phyloP scores from a whole-genome alignment of 2,329 filamentous ascomycete species.

The Drechslerella dactyloides region DNA sequence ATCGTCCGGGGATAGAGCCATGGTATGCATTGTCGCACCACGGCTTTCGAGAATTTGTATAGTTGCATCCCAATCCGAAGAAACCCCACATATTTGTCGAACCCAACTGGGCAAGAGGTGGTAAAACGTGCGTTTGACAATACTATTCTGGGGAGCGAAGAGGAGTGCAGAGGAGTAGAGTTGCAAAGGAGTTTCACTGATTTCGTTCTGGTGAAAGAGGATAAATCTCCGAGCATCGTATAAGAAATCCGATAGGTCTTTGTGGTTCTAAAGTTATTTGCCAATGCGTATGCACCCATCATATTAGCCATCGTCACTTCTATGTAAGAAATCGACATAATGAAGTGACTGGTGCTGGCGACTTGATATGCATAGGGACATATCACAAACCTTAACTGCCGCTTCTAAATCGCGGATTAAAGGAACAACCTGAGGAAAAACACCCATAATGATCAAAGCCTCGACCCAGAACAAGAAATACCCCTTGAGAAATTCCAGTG shows the following conservation, averaged over 20 bases:
- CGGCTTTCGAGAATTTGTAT: no score
- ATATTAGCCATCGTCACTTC: not conserved
- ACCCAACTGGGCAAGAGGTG: no score
- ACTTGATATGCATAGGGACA: not conserved
- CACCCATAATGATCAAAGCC: constrained; percentile 56
- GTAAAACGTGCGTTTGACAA: constrained; percentile 6
- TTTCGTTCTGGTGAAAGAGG: not conserved
- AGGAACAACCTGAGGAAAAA: constrained; percentile 40
- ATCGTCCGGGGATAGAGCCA: no score
- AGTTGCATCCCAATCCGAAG: no score
- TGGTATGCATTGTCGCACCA: no score
- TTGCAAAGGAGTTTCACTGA: constrained; percentile 13
- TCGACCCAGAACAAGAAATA: constrained; percentile 58
- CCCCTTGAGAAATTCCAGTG: constrained; percentile 56
- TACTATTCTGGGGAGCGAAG: constrained; percentile 17
- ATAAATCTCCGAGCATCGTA: constrained; percentile 8
- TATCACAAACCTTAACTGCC: not conserved
- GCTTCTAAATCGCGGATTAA: not conserved
- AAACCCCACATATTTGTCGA: no score
- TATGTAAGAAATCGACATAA: not conserved
- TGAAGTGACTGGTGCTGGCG: no score
- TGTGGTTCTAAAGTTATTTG: not conserved
- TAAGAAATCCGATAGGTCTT: not conserved
- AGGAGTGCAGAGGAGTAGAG: constrained; percentile 18
- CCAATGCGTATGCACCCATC: not conserved